phyloP scores from a whole-genome alignment of 345 rosid species.

The Luvunga scandens region DNA sequence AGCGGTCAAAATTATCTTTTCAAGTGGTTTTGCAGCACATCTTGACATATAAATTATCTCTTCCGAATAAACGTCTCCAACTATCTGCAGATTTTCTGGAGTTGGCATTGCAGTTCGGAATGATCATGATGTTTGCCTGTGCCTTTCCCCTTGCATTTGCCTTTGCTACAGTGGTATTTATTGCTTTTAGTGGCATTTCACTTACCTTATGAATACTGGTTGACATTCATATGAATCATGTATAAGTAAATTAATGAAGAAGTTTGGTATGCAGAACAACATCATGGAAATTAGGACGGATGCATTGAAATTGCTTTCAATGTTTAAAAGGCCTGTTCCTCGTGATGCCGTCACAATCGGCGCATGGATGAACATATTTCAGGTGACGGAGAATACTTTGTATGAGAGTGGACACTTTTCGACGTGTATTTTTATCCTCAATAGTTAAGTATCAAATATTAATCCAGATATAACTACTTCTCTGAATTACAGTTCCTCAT shows the following conservation, averaged over 20 bases:
- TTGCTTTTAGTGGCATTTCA: conserved; percentile 5
- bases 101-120: conserved; percentile 89
- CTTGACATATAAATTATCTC: neutral
- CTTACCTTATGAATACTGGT: neutral
- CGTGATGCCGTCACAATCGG: conserved; percentile 82
- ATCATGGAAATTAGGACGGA: conserved; percentile 80
- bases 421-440: neutral
- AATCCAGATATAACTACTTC: neutral
- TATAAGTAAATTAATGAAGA: conserved; percentile 8
- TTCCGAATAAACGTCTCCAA: conserved; percentile 2
- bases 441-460: neutral
- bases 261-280: conserved; percentile 53
- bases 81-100: conserved; percentile 65
- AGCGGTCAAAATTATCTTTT: neutral
- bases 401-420: neutral
- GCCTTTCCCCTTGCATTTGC: conserved; percentile 89
- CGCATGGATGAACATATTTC: conserved; percentile 95
- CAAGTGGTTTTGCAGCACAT: neutral
- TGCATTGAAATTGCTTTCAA: conserved; percentile 73
- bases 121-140: conserved; percentile 99
- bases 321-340: conserved; percentile 80
- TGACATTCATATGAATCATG: neutral
- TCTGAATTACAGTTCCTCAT: conserved; percentile 59
- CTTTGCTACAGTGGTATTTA: conserved; percentile 64
- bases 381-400: conserved; percentile 36